These are phyloP conservation scores for Erodium trifolium DNA, from an alignment of 441 rosid genomes.

Conservation along the genomic window DNA sequence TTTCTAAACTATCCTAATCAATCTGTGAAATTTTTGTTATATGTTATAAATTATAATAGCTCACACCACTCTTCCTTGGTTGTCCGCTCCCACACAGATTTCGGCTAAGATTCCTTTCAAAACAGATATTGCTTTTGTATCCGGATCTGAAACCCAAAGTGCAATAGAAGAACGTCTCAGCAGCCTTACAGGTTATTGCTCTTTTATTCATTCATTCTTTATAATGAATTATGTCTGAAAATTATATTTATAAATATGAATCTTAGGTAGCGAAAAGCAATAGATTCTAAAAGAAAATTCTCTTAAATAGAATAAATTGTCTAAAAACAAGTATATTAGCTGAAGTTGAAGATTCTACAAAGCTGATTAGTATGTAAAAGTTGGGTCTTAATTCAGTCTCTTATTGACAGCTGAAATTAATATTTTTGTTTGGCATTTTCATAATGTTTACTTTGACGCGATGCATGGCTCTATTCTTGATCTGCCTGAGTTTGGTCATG, in stretches of 20 bases:
- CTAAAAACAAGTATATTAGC: neutral
- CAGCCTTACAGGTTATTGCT: constrained; percentile 63
- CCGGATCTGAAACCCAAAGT: constrained; percentile 46
- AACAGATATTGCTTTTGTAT: constrained; percentile 67
- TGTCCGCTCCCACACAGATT: constrained; percentile 40
- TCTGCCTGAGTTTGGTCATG: neutral
- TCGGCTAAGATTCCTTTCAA: constrained; percentile 67
- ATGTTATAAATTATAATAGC: constrained; percentile 1
- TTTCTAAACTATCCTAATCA: constrained; percentile 3
- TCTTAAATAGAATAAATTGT: neutral
- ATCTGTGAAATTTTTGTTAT: constrained; percentile 14
- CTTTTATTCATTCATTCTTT: constrained; percentile 17
- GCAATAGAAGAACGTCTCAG: constrained; percentile 56
- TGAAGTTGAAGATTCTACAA: neutral
- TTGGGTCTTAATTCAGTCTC: neutral
- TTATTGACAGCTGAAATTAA: too few species aligned
- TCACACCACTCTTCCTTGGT: constrained; percentile 9
- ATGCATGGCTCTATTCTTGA: neutral
- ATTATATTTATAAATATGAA: neutral
- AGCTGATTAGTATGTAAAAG: neutral
- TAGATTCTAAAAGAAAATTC: neutral
- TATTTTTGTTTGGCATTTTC: neutral
- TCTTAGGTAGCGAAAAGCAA: neutral
- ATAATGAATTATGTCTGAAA: constrained; percentile 13
- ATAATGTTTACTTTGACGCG: neutral